Conservation (phyloP, 164 flowering plant genomes). For the Paratinospora sagittata region DNA sequence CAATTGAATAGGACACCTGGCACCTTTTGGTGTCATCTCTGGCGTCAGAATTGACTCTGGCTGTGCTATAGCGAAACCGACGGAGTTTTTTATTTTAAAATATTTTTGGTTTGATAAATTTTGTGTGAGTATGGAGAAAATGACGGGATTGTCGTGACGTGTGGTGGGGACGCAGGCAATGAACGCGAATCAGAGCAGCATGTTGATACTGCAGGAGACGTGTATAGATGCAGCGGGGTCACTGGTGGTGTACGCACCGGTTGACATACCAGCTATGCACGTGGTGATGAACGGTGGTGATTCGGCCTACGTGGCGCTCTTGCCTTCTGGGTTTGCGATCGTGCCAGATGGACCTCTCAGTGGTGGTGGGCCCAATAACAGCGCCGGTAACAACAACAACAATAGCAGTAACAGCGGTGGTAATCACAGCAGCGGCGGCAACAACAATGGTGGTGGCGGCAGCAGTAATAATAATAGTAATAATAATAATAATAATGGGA, state of each 20-base stretch:
- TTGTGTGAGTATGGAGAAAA: neutral
- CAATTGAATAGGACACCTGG: slow-evolving; percentile 2
- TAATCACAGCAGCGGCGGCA: slow-evolving; percentile 4
- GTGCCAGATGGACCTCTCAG: slow-evolving; percentile 69
- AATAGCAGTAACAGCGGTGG: slow-evolving; percentile 7
- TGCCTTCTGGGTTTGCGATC: slow-evolving; percentile 87
- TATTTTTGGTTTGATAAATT: too few relatives aligned
- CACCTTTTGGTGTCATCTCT: neutral
- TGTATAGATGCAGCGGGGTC: slow-evolving; percentile 83
- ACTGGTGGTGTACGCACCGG: slow-evolving; percentile 96
- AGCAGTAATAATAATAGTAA: slow-evolving; percentile 10
- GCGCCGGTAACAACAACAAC: slow-evolving; percentile 5
- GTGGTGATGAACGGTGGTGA: slow-evolving; percentile 98
- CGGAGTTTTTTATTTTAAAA: too few relatives aligned
- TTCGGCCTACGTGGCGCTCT: slow-evolving; percentile 85
- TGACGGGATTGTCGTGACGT: neutral
- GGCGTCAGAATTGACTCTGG: slow-evolving; percentile 5
- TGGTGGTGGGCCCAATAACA: slow-evolving; percentile 14
- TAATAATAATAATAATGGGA: slow-evolving; percentile 8
- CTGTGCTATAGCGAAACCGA: too few relatives aligned
- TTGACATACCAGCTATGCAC: slow-evolving; percentile 95
- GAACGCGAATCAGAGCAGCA: slow-evolving; percentile 83
- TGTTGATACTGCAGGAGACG: slow-evolving; percentile 91
- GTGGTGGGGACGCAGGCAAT: slow-evolving; percentile 47
- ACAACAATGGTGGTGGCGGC: neutral